A percentile compares a stretch with the other conserved stretches of the same genome.
phyloP scores from a whole-genome alignment of 2,329 filamentous ascomycete genomes.

The Clarireedia homoeocarpa region DNA sequence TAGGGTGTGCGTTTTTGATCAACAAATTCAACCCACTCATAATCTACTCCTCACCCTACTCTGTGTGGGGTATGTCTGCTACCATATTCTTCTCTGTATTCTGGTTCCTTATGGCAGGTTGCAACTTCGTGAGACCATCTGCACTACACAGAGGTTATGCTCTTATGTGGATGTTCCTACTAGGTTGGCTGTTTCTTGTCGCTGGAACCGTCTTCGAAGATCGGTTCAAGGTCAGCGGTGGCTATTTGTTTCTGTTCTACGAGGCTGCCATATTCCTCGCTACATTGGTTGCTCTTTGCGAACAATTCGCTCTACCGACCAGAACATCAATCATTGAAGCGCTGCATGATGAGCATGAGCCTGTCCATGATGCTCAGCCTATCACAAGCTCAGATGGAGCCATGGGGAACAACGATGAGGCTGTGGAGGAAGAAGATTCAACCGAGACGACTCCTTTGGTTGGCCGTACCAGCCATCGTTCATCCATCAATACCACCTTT shows the following conservation, averaged over 20 bases:
- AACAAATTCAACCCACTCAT: slow-evolving; percentile 83
- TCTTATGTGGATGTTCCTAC: slow-evolving; percentile 74
- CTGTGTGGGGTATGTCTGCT: slow-evolving; percentile 82
- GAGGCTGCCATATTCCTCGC: slow-evolving; percentile 69
- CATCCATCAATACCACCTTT: slow-evolving; percentile 51
- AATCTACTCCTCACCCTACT: slow-evolving; percentile 81
- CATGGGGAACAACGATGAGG: slow-evolving; percentile 28
- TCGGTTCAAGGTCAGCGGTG: slow-evolving; percentile 61
- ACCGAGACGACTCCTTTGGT: slow-evolving; percentile 50
- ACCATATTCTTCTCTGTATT: slow-evolving; percentile 72
- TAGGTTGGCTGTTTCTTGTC: slow-evolving; percentile 68
- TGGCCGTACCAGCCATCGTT: slow-evolving; percentile 33
- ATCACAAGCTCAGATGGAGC: slow-evolving; percentile 31
- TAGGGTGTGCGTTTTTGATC: slow-evolving; percentile 67
- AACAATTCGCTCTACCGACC: slow-evolving; percentile 67
- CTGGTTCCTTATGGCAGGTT: slow-evolving; percentile 75
- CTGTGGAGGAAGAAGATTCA: slow-evolving; percentile 26
- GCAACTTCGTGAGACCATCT: slow-evolving; percentile 73
- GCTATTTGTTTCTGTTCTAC: slow-evolving; percentile 77
- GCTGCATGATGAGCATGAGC: slow-evolving; percentile 42
- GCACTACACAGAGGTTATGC: slow-evolving; percentile 78
- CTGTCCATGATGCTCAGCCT: slow-evolving; percentile 22
- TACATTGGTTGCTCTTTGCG: slow-evolving; percentile 66
- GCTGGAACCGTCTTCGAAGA: slow-evolving; percentile 68
- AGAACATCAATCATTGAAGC: slow-evolving; percentile 63